Evolutionary conservation across 2,329 filamentous ascomycete species (phyloP), one percentile per base, ranked within the genome.

Genomic region (Colletotrichum neosansevieriae): DNA sequence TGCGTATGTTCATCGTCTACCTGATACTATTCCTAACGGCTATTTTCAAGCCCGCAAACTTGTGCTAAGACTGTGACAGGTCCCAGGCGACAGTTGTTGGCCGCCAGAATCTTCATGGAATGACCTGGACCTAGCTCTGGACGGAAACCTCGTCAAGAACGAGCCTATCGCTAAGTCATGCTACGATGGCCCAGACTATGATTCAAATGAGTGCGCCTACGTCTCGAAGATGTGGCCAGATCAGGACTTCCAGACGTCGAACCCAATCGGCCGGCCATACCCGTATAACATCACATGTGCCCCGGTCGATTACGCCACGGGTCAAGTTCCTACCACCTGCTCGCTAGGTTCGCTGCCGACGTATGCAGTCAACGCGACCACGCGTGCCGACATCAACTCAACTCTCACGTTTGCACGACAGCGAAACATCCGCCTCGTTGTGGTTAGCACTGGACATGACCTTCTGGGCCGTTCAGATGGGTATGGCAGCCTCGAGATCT

Each of bases 391-490:
- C 56, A 69, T 76, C 9, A 13, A 17, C n/a, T 15, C 45, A 34
- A 72, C 74, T 15, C 21, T 71, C 3, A 4, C 13, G 3, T 71
- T 69, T 34, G 63, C 71, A 2, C 34, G 61, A 4, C 11, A 49
- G 6, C 68, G 76, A 11, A 80, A 80, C 62, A 73, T 84, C 36
- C 78, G 82, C 3, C 72, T 84, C 3, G 78, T 78, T 6, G 74
- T 84, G 49, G 78, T 78, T 13, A 80, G 80, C 63, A 83, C 82
- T 0, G 83, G 82, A 0, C 82, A 84, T 71, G 81, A 83, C 58
- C 76, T 78, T 40, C 73, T 78, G 19, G 79, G 79, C 2, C 74
- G 78, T 29, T 74, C 74, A 17, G 73, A 76, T 38, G 79, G 77
- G 4, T 76, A 74, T 19, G 76, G 77, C 15, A 75, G 73, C 3